phyloP scores from a whole-genome alignment of 805 yeast genomes.

The Ogataea henricii region DNA sequence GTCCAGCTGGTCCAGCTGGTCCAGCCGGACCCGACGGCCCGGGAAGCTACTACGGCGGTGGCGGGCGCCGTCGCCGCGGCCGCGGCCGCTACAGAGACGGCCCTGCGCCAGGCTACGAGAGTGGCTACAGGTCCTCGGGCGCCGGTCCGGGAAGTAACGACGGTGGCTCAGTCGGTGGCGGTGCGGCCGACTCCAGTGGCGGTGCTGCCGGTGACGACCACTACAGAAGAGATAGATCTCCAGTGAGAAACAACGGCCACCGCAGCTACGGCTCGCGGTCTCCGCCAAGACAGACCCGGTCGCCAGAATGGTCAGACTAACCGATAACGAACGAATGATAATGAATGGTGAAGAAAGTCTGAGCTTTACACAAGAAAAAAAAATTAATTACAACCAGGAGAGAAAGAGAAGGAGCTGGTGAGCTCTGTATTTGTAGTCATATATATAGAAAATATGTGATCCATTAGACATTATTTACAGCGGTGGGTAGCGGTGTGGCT shows the following conservation, averaged over 20 bases:
- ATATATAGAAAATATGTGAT: constrained; percentile 1
- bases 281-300: constrained; percentile 18
- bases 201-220: constrained; percentile 8
- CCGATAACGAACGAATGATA: constrained; percentile 6
- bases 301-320: constrained; percentile 26
- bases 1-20: background rate
- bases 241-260: constrained; percentile 15
- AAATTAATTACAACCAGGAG: background rate
- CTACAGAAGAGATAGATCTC: constrained; percentile 26
- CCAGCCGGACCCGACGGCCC: background rate
- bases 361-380: background rate
- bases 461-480: constrained; percentile 2
- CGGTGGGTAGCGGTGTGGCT: background rate
- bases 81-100: constrained; percentile 7
- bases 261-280: constrained; percentile 16
- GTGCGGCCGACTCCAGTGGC: background rate
- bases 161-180: constrained; percentile 2
- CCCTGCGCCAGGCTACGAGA: background rate
- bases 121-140: constrained; percentile 2
- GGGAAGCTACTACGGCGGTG: constrained; percentile 8
- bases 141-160: constrained; percentile 4
- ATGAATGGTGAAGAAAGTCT: background rate
- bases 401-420: background rate
- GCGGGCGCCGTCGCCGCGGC: constrained; percentile 5
- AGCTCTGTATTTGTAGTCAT: background rate